Percentiles rank a stretch among this genome's conserved stretches.
phyloP scores from a whole-genome alignment of 768 basidiomycete species.

The Crepidotus variabilis region DNA sequence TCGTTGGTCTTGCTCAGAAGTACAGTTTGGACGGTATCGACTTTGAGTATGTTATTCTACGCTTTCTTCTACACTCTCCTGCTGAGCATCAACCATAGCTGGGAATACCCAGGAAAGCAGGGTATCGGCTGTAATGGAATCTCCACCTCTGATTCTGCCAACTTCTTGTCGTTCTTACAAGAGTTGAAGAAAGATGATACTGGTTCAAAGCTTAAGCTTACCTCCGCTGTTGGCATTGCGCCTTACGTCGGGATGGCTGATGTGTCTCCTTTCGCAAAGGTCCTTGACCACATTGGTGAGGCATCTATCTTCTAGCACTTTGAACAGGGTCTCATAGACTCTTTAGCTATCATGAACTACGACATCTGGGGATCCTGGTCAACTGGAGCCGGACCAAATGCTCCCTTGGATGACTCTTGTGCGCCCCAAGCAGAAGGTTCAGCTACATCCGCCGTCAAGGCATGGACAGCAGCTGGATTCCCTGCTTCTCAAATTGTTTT shows the following conservation, averaged over 20 bases:
- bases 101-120: constrained; percentile 77
- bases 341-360: constrained; percentile 59
- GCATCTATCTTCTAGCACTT: background rate
- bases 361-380: constrained; percentile 54
- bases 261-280: constrained; percentile 66
- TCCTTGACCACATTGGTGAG: constrained; percentile 48
- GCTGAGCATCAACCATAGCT: constrained; percentile 30
- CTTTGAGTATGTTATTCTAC: constrained; percentile 34
- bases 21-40: constrained; percentile 61
- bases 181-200: constrained; percentile 57
- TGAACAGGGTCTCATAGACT: background rate
- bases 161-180: constrained; percentile 78
- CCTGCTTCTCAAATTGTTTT: constrained; percentile 70
- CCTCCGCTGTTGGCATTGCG: constrained; percentile 38
- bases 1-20: constrained; percentile 41
- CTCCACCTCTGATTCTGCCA: constrained; percentile 58
- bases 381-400: constrained; percentile 70
- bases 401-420: constrained; percentile 78
- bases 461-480: constrained; percentile 76
- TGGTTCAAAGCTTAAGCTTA: constrained; percentile 51
- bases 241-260: constrained; percentile 50
- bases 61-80: background rate
- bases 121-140: constrained; percentile 73
- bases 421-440: constrained; percentile 65
- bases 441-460: constrained; percentile 62